Conservation (phyloP, 768 basidiomycete species). For the Amanita thiersii region DNA sequence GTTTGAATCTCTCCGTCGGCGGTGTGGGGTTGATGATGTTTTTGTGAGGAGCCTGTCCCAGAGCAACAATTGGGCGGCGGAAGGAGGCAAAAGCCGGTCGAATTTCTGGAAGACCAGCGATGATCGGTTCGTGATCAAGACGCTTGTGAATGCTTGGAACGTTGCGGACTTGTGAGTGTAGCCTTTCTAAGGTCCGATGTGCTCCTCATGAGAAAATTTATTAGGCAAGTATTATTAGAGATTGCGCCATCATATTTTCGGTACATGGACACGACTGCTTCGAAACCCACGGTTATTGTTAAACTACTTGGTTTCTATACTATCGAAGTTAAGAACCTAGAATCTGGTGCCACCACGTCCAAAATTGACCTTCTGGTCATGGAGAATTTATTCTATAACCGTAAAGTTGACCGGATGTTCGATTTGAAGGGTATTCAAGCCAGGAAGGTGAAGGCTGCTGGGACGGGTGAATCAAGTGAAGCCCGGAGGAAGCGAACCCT, state of each 20-base stretch:
- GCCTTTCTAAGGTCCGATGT: conserved; percentile 3
- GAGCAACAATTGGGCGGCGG: conserved; percentile 63
- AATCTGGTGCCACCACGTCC: conserved; percentile 53
- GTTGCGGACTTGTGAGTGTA: conserved; percentile 69
- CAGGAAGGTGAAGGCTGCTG: conserved; percentile 51
- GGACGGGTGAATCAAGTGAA: conserved; percentile 21
- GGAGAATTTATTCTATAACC: conserved; percentile 77
- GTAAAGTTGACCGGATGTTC: conserved; percentile 61
- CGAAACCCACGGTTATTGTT: conserved; percentile 59
- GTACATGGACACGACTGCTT: conserved; percentile 65
- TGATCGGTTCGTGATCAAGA: conserved; percentile 77
- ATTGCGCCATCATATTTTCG: conserved; percentile 73
- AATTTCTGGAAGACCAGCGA: conserved; percentile 81
- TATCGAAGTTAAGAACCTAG: conserved; percentile 66
- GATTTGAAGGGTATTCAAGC: conserved; percentile 83
- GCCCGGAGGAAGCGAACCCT: conserved; percentile 44
- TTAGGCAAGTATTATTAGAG: conserved; percentile 71
- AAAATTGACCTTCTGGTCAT: conserved; percentile 76
- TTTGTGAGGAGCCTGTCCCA: conserved; percentile 54
- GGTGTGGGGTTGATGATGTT: conserved; percentile 58
- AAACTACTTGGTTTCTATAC: conserved; percentile 82
- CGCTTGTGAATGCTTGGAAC: conserved; percentile 80
- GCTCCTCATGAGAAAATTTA: conserved; percentile 2
- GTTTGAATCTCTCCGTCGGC: conserved; percentile 57
- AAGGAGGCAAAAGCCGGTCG: conserved; percentile 73